These are phyloP conservation scores for Heliosperma pusillum DNA, from an alignment of 148 eudicot species.

Conservation along the genomic window DNA sequence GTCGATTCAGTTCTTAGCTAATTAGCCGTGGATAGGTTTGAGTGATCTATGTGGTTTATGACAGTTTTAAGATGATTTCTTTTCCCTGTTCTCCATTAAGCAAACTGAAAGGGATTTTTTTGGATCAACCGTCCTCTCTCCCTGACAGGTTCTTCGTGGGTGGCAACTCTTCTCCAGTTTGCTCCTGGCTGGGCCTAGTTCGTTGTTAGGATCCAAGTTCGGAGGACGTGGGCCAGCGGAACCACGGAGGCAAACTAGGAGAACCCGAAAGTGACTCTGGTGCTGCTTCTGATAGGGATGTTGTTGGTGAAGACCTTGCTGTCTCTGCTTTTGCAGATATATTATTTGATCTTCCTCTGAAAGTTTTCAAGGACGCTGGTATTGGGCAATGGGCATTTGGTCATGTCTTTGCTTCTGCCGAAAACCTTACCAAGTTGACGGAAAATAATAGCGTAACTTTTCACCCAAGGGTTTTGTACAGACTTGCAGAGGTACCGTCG, in stretches of 20 bases:
- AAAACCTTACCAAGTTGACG: constrained; percentile 64
- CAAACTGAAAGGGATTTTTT: constrained; percentile 47
- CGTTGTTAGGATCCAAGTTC: constrained; percentile 65
- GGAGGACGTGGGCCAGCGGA: constrained; percentile 86
- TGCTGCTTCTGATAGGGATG: constrained; percentile 45
- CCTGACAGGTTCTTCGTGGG: constrained; percentile 86
- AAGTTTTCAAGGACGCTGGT: constrained; percentile 66
- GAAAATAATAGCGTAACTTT: constrained; percentile 52
- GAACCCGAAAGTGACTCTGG: constrained; percentile 32
- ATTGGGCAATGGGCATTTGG: constrained; percentile 87
- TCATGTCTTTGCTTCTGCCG: constrained; percentile 69
- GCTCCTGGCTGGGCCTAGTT: constrained; percentile 67
- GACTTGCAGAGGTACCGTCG: constrained; percentile 67
- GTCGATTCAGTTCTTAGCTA: neutral
- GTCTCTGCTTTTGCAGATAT: constrained; percentile 85
- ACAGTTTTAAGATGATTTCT: constrained; percentile 1
- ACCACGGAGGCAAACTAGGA: constrained; percentile 50
- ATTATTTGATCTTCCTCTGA: constrained; percentile 79
- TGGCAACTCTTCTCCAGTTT: constrained; percentile 81
- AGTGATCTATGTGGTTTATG: constrained; percentile 3
- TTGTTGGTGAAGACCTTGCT: constrained; percentile 82
- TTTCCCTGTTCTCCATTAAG: constrained; percentile 1
- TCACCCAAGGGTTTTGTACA: constrained; percentile 49
- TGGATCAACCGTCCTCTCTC: constrained; percentile 51
- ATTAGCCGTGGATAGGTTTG: neutral